Conservation (phyloP, 202 grass and related monocot species). For the Sporobolus alterniflorus region DNA sequence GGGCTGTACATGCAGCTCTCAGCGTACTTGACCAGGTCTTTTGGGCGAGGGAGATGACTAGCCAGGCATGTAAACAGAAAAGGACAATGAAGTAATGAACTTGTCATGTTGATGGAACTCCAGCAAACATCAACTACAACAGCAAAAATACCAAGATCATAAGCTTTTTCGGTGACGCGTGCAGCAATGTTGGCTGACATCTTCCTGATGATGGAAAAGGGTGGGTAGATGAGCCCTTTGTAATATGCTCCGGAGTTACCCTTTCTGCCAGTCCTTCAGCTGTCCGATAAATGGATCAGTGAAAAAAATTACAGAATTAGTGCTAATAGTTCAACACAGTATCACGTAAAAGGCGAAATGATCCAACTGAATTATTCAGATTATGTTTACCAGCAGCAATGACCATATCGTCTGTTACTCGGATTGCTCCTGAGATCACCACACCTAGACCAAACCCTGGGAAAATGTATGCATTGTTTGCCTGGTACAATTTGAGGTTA, state of each 20-base stretch:
- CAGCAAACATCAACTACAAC: not conserved
- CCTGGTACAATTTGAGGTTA: slow-evolving; percentile 43
- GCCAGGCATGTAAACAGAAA: slow-evolving; percentile 65
- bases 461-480: slow-evolving; percentile 98
- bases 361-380: not conserved
- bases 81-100: not conserved
- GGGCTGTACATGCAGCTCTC: slow-evolving; percentile 95
- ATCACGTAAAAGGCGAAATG: not conserved
- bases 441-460: slow-evolving; percentile 88
- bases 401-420: slow-evolving; percentile 80
- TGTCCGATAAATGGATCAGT: slow-evolving; percentile 32
- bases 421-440: slow-evolving; percentile 77
- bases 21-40: slow-evolving; percentile 71
- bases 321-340: not conserved
- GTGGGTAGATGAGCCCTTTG: slow-evolving; percentile 84
- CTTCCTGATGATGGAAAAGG: slow-evolving; percentile 80
- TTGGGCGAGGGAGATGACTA: slow-evolving; percentile 68
- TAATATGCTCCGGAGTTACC: slow-evolving; percentile 74
- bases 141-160: slow-evolving; percentile 67
- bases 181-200: slow-evolving; percentile 83
- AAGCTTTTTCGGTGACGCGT: slow-evolving; percentile 69
- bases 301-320: slow-evolving; percentile 3
- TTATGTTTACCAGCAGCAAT: slow-evolving; percentile 75
- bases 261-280: slow-evolving; percentile 77
- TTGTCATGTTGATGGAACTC: not conserved